A percentile compares a stretch with the other conserved stretches of the same genome.
Evolutionary conservation across 2,329 filamentous ascomycete genomes (phyloP).

Genomic region (Pseudogymnoascus sp.): DNA sequence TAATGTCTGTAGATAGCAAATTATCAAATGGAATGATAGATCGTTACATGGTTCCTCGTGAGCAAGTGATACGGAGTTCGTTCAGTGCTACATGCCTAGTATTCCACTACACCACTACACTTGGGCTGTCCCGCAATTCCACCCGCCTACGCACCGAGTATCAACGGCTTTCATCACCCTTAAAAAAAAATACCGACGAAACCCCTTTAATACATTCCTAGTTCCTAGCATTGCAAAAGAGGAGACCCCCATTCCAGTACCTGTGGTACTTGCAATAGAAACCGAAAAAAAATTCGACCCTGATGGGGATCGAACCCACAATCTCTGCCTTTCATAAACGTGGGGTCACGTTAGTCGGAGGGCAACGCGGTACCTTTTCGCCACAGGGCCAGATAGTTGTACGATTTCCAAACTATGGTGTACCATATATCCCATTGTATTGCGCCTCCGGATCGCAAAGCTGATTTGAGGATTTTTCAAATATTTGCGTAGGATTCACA

Average conservation of each 20-base stretch:
- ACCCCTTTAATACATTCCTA: no score
- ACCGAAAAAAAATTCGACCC: constrained; percentile 3
- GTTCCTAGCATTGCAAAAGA: background rate
- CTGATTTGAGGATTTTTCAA: background rate
- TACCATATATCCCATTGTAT: background rate
- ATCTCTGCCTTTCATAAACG: constrained; percentile 8
- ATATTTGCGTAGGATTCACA: background rate
- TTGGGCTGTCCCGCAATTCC: background rate
- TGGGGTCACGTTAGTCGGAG: constrained; percentile 6
- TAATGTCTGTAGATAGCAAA: background rate
- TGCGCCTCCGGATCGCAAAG: background rate
- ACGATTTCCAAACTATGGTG: background rate
- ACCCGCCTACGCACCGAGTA: background rate
- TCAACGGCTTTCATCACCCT: background rate
- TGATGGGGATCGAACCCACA: constrained; percentile 9
- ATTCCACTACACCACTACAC: background rate
- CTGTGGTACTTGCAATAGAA: background rate
- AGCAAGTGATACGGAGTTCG: background rate
- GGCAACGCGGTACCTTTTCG: constrained; percentile 8
- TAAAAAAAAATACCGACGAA: background rate
- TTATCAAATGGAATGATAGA: background rate
- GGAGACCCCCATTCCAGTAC: background rate
- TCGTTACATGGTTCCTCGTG: background rate
- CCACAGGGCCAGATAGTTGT: constrained; percentile 7
- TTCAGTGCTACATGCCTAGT: background rate